These are phyloP conservation scores for Colletotrichum scovillei DNA, from an alignment of 2,329 filamentous ascomycete species.

Conservation along the genomic window DNA sequence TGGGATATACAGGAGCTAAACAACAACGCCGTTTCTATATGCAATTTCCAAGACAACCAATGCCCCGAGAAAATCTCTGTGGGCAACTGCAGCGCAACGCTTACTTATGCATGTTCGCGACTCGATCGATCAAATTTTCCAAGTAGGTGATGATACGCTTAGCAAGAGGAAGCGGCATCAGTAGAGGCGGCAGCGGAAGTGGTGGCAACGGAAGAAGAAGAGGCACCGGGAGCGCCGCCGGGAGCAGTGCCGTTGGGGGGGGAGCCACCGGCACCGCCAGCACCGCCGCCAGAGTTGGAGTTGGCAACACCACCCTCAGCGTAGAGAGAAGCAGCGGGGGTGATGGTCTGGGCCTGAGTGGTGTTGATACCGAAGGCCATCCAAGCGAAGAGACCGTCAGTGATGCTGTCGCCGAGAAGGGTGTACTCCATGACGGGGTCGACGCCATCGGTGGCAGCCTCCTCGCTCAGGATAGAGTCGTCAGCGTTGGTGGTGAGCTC, in stretches of 20 bases:
- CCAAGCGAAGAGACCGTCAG: constrained; percentile 65
- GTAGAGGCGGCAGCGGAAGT: not conserved
- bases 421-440: constrained; percentile 70
- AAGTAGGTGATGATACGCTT: not conserved
- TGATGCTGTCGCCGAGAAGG: constrained; percentile 62
- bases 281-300: constrained; percentile 35
- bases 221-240: not conserved
- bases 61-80: not conserved
- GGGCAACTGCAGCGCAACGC: not conserved
- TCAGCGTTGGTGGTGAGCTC: constrained; percentile 59
- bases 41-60: not conserved
- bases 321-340: constrained; percentile 46
- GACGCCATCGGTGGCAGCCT: constrained; percentile 59
- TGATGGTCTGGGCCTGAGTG: constrained; percentile 38
- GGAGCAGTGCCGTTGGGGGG: constrained; percentile 31
- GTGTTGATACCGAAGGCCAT: constrained; percentile 62
- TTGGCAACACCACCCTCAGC: constrained; percentile 47
- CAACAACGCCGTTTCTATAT: not conserved
- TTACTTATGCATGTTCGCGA: constrained; percentile 9
- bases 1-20: not conserved
- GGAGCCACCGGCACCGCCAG: constrained; percentile 28
- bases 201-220: not conserved
- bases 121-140: not conserved
- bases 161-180: not conserved
- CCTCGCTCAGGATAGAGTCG: constrained; percentile 59